phyloP scores from a whole-genome alignment of 768 basidiomycete genomes.

The Tulasnella sp. region DNA sequence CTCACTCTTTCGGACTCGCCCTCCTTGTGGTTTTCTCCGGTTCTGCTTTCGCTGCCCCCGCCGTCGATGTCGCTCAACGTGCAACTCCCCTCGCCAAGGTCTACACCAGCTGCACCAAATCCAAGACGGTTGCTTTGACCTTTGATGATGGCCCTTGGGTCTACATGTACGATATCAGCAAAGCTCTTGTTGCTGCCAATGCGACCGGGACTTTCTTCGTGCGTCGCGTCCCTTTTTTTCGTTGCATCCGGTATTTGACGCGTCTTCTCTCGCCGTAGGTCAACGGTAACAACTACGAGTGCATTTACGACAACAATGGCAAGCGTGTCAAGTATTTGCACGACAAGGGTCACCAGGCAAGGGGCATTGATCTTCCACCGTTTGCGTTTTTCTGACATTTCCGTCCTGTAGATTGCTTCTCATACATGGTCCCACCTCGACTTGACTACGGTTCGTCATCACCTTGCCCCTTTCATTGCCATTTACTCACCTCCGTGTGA shows the following conservation, averaged over 20 bases:
- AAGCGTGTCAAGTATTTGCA: slow-evolving; percentile 15
- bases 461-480: background rate
- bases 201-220: slow-evolving; percentile 21
- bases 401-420: background rate
- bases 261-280: background rate
- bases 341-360: slow-evolving; percentile 10
- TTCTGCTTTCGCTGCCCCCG: background rate
- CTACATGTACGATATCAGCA: slow-evolving; percentile 17
- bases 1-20: background rate
- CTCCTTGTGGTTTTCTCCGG: background rate
- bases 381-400: background rate
- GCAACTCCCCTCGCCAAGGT: slow-evolving; percentile 8
- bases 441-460: background rate
- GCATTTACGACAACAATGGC: slow-evolving; percentile 18
- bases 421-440: slow-evolving; percentile 13
- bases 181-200: slow-evolving; percentile 2
- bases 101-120: slow-evolving; percentile 9
- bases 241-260: background rate
- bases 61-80: background rate
- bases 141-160: slow-evolving; percentile 20
- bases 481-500: background rate
- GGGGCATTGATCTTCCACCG: background rate
- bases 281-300: slow-evolving; percentile 13
- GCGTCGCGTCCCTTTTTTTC: slow-evolving; percentile 3
- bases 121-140: slow-evolving; percentile 13